A percentile compares a stretch with the other conserved stretches of the same genome.
Evolutionary conservation across 2,329 filamentous ascomycete genomes (phyloP).

Genomic region (Ustilaginoidea virens): DNA sequence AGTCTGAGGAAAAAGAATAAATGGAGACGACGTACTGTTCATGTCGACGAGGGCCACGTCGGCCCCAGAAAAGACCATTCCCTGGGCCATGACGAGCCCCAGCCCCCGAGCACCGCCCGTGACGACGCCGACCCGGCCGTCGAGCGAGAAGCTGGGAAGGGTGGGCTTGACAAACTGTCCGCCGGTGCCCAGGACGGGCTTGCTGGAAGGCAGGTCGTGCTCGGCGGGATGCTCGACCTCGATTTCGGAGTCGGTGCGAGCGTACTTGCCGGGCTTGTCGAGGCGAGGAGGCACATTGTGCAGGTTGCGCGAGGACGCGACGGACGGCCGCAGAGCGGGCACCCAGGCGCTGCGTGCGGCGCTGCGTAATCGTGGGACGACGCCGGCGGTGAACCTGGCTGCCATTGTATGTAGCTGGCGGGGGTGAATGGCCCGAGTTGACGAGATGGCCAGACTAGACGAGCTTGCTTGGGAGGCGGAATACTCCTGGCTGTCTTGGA

Average conservation of each 20-base stretch:
- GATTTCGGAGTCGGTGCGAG: slow-evolving; percentile 66
- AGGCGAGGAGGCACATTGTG: slow-evolving; percentile 18
- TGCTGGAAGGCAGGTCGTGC: slow-evolving; percentile 53
- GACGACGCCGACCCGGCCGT: slow-evolving; percentile 69
- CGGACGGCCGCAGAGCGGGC: slow-evolving; percentile 10
- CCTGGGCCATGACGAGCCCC: slow-evolving; percentile 86
- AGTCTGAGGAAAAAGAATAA: neutral
- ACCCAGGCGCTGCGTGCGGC: slow-evolving; percentile 12
- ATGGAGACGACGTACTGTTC: slow-evolving; percentile 44
- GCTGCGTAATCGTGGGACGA: too few species aligned
- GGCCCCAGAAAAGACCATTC: slow-evolving; percentile 73
- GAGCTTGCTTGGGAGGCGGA: too few species aligned
- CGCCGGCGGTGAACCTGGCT: slow-evolving; percentile 8
- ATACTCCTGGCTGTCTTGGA: too few species aligned
- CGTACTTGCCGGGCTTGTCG: slow-evolving; percentile 46
- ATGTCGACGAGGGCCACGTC: slow-evolving; percentile 87
- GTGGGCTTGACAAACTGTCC: slow-evolving; percentile 76
- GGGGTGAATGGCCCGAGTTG: neutral
- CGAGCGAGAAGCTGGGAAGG: slow-evolving; percentile 71
- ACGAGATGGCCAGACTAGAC: too few species aligned
- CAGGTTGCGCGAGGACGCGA: slow-evolving; percentile 14
- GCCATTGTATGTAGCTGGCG: slow-evolving; percentile 7
- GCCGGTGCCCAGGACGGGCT: slow-evolving; percentile 58
- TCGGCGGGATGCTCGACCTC: slow-evolving; percentile 67
- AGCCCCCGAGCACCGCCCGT: slow-evolving; percentile 83